Evolutionary conservation across 148 eudicot genomes (phyloP), one percentile per base, ranked within the genome.

Genomic region (Fagopyrum tataricum): DNA sequence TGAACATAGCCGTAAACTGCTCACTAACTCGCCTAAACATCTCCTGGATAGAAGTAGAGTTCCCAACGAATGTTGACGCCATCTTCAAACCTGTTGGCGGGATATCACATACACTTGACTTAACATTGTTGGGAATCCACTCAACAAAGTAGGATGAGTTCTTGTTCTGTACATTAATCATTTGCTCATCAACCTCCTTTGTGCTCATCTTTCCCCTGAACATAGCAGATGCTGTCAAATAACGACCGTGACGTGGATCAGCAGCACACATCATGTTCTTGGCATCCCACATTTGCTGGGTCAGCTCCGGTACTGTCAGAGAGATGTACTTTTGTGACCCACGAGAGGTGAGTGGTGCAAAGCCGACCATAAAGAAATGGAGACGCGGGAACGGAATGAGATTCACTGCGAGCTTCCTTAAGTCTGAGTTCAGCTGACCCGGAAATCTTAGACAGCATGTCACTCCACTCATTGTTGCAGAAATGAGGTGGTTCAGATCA

Each of bases 251-350:
- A 23, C 96, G 78, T 4, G 96, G 96, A 70, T 90, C 96, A 64
- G 92, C 96, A 0, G 96, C 96, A 53, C 96, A 90, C 96, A 90
- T 90, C 96, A 90, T 90, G 90, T 90, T 90, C 81, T 90, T 90
- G 4, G 96, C 73, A 76, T 90, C 96, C 96, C 96, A 90, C 92
- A 90, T 90, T 70, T 88, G 92, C 37, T 88, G 90, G 42, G 92
- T 88, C 48, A 90, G 88, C 78, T 90, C 92, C 0, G 96, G 96
- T 21, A 90, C 96, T 0, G 90, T 77, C 20, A 64, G 69, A 20
- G 69, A 81, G 6, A 79, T 78, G 69, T 91, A 91, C 56, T 91
- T 87, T 72, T 91, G 97, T 4, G 97, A 87, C 9, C 90, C 84
- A 44, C 91, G 91, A 24, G 97, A 91, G 37, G 93, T 91, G 41